Conservation (phyloP, 768 basidiomycete species). For the Termitomyces sp. region DNA sequence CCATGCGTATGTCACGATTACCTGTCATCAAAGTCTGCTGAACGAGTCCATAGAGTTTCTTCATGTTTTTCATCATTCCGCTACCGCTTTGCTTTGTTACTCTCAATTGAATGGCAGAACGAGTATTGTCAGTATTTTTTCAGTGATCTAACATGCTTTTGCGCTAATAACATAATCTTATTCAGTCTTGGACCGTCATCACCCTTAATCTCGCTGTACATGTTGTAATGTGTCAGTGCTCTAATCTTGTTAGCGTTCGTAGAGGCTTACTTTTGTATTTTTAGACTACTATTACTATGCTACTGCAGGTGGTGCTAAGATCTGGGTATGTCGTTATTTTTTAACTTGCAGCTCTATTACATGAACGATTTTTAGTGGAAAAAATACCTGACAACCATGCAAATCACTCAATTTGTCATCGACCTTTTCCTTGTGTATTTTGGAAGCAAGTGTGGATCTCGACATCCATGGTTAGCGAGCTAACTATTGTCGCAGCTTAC, state of each 20-base stretch:
- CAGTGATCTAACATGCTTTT: background rate
- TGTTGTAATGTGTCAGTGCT: slow-evolving; percentile 89
- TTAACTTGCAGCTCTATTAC: background rate
- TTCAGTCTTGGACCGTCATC: slow-evolving; percentile 91
- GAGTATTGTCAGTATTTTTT: slow-evolving; percentile 65
- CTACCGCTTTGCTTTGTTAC: slow-evolving; percentile 92
- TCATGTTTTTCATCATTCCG: slow-evolving; percentile 99
- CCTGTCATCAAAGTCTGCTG: background rate
- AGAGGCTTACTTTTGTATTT: slow-evolving; percentile 1
- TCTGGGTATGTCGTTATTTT: slow-evolving; percentile 65
- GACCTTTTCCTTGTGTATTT: slow-evolving; percentile 92
- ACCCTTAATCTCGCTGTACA: slow-evolving; percentile 87
- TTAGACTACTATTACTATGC: slow-evolving; percentile 99
- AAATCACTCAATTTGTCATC: slow-evolving; percentile 94
- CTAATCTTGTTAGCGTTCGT: background rate
- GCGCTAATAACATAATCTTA: slow-evolving; percentile 6
- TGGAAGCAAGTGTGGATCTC: slow-evolving; percentile 63
- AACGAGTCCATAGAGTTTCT: slow-evolving; percentile 66
- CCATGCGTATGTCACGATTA: slow-evolving; percentile 61
- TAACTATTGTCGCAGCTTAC: slow-evolving; percentile 47
- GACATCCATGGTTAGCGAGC: background rate
- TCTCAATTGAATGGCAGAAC: slow-evolving; percentile 93
- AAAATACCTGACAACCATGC: slow-evolving; percentile 94
- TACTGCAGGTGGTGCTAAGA: slow-evolving; percentile 92
- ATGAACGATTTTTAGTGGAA: slow-evolving; percentile 70